Evolutionary conservation across 192 early-diverging fungal species (phyloP), one percentile per base, ranked within the genome.

Genomic region (Coemansia sp.): DNA sequence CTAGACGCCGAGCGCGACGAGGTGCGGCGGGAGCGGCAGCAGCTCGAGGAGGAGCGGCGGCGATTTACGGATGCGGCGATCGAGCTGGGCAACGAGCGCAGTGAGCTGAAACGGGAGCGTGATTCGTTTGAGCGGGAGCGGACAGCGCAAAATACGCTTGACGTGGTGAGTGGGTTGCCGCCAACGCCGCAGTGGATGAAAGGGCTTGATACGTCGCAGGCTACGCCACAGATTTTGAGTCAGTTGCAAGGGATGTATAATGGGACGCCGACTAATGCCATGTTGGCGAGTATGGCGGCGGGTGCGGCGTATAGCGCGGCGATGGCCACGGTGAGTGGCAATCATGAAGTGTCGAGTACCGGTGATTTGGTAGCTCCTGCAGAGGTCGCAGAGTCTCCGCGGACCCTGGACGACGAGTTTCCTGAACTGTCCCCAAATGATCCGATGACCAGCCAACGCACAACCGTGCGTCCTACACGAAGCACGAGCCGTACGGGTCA

Each of bases 1-100:
- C 55, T 83, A 21, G 79, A 86, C 47, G 55, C 59, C 1, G 85
- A 84, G 43, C 71, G 72, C n/a, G 64, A 72, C 31, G 69, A 61
- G 5, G 55, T 87, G 52, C 76, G 80, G 37, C 67, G 80, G 16
- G 69, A 88, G 58, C 67, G 77, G n/a, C 51, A 58, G 39, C 71
- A 89, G 67, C 78, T 90, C 21, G 83, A 87, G 48, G 76, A 80
- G 31, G 88, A 93, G 62, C 87, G 87, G 11, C 48, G 69, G 22
- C 82, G 81, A 61, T 87, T 93, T 50, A 88, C 90, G 0, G 85
- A 89, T 39, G 87, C 88, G 4, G 90, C 89, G 12, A 84, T 92
- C 16, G 70, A 85, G 65, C 69, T 93, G 2, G 92, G 88, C 19
- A 64, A 86, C 17, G 89, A 93, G 58, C 82, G 92, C 50, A 69